Base-by-base conservation (phyloP, 148 eudicot genomes). In the Amaranthus hypochondriacus region DNA sequence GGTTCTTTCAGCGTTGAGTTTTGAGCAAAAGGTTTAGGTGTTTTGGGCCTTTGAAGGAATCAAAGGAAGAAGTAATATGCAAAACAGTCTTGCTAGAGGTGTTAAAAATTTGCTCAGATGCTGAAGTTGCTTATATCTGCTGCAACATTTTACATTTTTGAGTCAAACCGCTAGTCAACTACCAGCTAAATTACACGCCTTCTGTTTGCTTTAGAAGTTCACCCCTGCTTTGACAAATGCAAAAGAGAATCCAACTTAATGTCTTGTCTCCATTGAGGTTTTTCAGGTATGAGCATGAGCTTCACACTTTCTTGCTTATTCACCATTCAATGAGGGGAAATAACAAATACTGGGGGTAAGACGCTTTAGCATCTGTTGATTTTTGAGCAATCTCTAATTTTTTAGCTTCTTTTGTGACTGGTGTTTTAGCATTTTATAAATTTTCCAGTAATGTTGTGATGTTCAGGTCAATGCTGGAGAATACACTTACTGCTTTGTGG, bases 71-170 rank as follows among this genome's bases (percentile, higher is more conserved):
- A 78, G 81, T 86, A 76, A 89, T 79, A 64, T 55, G 59, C 79
- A 85, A 73, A 83, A 77, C 51, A 64, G 87, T 55, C 88, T 89
- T 77, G 98, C 98, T 54, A 85, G 87, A 78, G 79, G 87, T 93
- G 55, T 93, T 86, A 68, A 93, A 90, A 78, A 84, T 82, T 77
- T 78, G 89, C 68, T 78, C 92, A 58, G 98, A 90, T 86, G 98
- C 98, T 76, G 89, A 90, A 81, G 89, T 89, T 83, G 98, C 98
- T 79, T 84, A 72, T 58, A 87, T 82, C 96, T 78, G 87, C 96
- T 43, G 82, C 83, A 39, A 83, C 63, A 73, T 89, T 93, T 76
- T 85, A 83, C 73, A 89, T 93, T 65, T 90, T 93, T 79, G 94
- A 94, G 53, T 62, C 90, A 58, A 58, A 76, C 68, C 68, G 48